Percentiles rank a stretch among this genome's conserved stretches.
phyloP scores from a whole-genome alignment of 2,329 filamentous ascomycete genomes.

The Escovopsis weberi region DNA sequence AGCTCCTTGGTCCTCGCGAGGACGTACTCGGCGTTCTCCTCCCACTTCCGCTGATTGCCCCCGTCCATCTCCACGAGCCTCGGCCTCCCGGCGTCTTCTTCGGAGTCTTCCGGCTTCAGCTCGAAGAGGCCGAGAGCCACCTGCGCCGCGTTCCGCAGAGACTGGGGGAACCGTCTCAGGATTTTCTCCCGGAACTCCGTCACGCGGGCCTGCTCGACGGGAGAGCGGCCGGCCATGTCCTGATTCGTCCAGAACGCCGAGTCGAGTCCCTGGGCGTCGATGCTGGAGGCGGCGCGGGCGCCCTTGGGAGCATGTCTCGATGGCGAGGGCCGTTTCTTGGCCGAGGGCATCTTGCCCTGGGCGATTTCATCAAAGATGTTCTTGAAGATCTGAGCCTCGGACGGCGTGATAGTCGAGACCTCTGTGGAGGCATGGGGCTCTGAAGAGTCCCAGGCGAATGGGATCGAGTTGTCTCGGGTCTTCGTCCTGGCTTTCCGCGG shows the following conservation, averaged over 20 bases:
- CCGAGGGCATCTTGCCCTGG: constrained; percentile 15
- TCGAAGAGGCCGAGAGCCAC: constrained; percentile 25
- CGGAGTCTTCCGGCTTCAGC: constrained; percentile 13
- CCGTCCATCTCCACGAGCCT: constrained; percentile 17
- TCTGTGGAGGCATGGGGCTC: constrained; percentile 10
- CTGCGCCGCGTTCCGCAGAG: constrained; percentile 25
- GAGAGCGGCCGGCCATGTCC: constrained; percentile 11
- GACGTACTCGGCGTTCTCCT: constrained; percentile 22
- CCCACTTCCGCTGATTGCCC: constrained; percentile 17
- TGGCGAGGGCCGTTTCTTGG: constrained; percentile 10
- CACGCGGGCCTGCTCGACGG: constrained; percentile 19
- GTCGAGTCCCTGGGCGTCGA: constrained; percentile 1
- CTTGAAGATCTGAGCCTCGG: constrained; percentile 43
- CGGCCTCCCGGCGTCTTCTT: constrained; percentile 5
- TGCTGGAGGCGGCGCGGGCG: background rate
- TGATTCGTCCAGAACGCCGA: too few relatives aligned
- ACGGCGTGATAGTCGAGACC: constrained; percentile 40
- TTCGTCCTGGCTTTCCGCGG: constrained; percentile 4
- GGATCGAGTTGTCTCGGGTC: constrained; percentile 26
- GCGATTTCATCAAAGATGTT: constrained; percentile 37
- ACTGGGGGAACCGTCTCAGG: constrained; percentile 22
- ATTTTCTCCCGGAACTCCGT: constrained; percentile 21
- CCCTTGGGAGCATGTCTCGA: too few relatives aligned
- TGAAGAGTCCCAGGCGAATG: constrained; percentile 33
- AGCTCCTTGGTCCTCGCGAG: constrained; percentile 30